Percentiles rank a stretch among this genome's conserved stretches.
phyloP scores from a whole-genome alignment of 163 green algal genomes.

The Scenedesmus sp. region DNA sequence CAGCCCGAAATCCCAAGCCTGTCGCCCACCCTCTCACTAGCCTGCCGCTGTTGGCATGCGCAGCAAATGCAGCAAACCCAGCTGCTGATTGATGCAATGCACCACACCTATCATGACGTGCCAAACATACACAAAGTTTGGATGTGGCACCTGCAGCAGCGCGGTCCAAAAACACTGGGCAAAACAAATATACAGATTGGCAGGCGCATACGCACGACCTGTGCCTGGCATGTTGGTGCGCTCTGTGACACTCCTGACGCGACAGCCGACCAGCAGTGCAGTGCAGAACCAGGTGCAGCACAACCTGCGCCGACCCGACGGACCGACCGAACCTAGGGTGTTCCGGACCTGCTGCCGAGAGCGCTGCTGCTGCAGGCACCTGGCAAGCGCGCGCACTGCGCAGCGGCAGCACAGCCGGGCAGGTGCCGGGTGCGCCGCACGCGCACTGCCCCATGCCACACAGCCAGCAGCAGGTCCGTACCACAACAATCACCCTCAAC shows the following conservation, averaged over 20 bases:
- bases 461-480: background rate
- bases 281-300: background rate
- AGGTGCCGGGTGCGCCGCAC: background rate
- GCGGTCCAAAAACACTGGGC: background rate
- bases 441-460: background rate
- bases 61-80: background rate
- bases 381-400: too few relatives aligned
- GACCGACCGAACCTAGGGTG: background rate
- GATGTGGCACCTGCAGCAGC: background rate
- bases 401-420: too few relatives aligned
- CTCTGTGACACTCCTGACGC: background rate
- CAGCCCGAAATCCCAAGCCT: background rate
- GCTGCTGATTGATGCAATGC: background rate
- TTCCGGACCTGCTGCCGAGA: background rate
- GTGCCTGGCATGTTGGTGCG: background rate
- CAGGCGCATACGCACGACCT: background rate
- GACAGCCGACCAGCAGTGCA: background rate
- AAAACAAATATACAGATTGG: background rate
- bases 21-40: background rate
- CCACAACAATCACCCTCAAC: background rate
- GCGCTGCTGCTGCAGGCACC: background rate
- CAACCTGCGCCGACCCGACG: background rate
- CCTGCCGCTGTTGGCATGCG: background rate
- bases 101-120: background rate
- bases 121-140: background rate